Conservation (phyloP, 306 rosid genomes). For the Bauhinia variegata region DNA sequence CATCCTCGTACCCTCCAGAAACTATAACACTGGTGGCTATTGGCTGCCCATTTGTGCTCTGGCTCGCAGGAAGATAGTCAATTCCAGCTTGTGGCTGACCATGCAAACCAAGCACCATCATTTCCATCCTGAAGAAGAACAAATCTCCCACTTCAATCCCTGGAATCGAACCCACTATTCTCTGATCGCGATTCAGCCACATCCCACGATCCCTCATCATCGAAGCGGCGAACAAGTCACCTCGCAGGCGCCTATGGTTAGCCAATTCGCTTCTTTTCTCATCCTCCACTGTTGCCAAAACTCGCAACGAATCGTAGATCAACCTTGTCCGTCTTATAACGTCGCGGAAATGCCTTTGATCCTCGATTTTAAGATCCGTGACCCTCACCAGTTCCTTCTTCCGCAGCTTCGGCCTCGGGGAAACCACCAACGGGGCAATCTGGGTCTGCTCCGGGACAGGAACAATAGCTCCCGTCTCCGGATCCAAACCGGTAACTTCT, state of each 20-base stretch:
- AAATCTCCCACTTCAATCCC: slow-evolving; percentile 85
- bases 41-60: slow-evolving; percentile 89
- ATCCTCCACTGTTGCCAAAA: slow-evolving; percentile 51
- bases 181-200: slow-evolving; percentile 87
- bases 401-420: slow-evolving; percentile 40
- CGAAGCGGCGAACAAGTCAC: slow-evolving; percentile 69
- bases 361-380: slow-evolving; percentile 56
- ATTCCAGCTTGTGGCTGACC: slow-evolving; percentile 96
- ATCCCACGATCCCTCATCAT: slow-evolving; percentile 63
- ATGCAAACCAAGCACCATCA: slow-evolving; percentile 86
- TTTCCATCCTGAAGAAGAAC: slow-evolving; percentile 81
- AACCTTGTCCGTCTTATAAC: slow-evolving; percentile 67
- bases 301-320: slow-evolving; percentile 80
- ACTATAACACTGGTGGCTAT: slow-evolving; percentile 92
- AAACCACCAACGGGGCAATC: slow-evolving; percentile 29
- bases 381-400: slow-evolving; percentile 76
- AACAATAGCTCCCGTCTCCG: slow-evolving; percentile 65
- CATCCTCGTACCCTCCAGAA: slow-evolving; percentile 95
- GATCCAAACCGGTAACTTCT: slow-evolving; percentile 39
- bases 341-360: slow-evolving; percentile 64
- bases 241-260: slow-evolving; percentile 41
- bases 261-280: slow-evolving; percentile 44
- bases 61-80: slow-evolving; percentile 76
- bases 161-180: slow-evolving; percentile 90
- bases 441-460: slow-evolving; percentile 55